Conservation (phyloP, 2,329 filamentous ascomycete species). For the Orbilia blumenaviensis region DNA sequence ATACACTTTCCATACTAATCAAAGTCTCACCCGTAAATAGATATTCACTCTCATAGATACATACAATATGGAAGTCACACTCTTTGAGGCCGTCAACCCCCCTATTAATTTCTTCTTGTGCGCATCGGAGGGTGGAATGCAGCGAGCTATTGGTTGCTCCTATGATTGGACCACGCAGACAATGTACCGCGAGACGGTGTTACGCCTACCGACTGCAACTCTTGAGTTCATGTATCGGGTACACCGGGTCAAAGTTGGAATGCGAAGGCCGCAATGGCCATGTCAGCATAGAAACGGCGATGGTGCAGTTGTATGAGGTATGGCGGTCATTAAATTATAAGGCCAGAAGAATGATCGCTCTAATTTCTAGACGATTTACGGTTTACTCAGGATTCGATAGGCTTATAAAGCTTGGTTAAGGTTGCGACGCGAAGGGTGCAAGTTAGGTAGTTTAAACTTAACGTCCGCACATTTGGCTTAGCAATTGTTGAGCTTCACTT, state of each 20-base stretch:
- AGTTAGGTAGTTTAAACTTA: too few relatives aligned
- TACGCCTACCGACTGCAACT: conserved; percentile 62
- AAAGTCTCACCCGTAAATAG: conserved; percentile 23
- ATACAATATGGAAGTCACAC: conserved; percentile 60
- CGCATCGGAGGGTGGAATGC: conserved; percentile 64
- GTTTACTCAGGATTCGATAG: too few relatives aligned
- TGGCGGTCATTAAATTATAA: too few relatives aligned
- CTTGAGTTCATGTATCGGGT: conserved; percentile 61
- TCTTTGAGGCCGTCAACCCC: conserved; percentile 60
- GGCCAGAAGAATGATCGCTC: too few relatives aligned
- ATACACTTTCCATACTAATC: neutral
- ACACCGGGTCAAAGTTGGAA: conserved; percentile 59
- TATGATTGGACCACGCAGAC: conserved; percentile 63
- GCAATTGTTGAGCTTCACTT: too few relatives aligned
- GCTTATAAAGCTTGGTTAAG: too few relatives aligned
- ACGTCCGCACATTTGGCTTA: too few relatives aligned
- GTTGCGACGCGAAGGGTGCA: too few relatives aligned
- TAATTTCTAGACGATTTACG: too few relatives aligned
- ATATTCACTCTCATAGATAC: conserved; percentile 61
- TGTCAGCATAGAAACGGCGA: neutral
- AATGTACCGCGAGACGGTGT: conserved; percentile 63
- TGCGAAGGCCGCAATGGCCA: conserved; percentile 50
- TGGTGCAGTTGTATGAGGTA: too few relatives aligned
- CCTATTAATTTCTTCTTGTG: conserved; percentile 63
- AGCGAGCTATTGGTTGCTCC: conserved; percentile 63